Base-by-base conservation (phyloP, 1,284 basidiomycete genomes). In the Leccinum brunneo-olivaceum region DNA sequence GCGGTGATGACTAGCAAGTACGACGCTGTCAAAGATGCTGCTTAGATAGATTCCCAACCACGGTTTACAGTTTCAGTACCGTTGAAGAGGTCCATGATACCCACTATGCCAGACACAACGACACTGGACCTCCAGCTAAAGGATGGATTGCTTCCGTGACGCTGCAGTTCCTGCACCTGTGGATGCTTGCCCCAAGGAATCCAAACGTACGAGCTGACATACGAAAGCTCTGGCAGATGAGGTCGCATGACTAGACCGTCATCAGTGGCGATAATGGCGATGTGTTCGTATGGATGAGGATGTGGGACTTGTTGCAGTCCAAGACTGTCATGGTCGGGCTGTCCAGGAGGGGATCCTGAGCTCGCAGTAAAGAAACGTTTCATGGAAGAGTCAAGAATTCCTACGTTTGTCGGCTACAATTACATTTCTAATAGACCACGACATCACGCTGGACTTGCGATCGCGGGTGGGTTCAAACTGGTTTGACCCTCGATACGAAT, bases 81-180 rank as follows among this genome's bases (percentile, higher is more conserved):
- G 53, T 78, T 72, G 57, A 78, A 84, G 24, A 90, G 63, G 49
- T 80, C 76, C 50, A 89, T 56, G 15, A 84, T 67, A 4, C 85
- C 85, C 34, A 88, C 65, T 49, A 90, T 73, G 9, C 86, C 86
- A 60, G 85, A 81, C 11, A 85, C 72, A 30, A 85, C 61, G 30
- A 76, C 73, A 47, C 70, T 64, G 10, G 73, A 69, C 6, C 64
- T 56, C 81, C 82, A 86, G 53, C 75, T 68, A 20, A 63, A 49
- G 12, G 58, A 58, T n/a, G 50, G 18, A 18, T 63, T 57, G 11
- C 50, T 60, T 20, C 50, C 55, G 32, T 63, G 57, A 15, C 54
- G 57, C 15, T 65, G 57, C 16, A 81, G 45, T 55, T 82, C 77
- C 53, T 79, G 73, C n/a, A 85, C 60, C 43, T 65, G 67, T 19